Conservation (phyloP, 1,139 yeast genomes). For the Debaryomycetaceae sp. region DNA sequence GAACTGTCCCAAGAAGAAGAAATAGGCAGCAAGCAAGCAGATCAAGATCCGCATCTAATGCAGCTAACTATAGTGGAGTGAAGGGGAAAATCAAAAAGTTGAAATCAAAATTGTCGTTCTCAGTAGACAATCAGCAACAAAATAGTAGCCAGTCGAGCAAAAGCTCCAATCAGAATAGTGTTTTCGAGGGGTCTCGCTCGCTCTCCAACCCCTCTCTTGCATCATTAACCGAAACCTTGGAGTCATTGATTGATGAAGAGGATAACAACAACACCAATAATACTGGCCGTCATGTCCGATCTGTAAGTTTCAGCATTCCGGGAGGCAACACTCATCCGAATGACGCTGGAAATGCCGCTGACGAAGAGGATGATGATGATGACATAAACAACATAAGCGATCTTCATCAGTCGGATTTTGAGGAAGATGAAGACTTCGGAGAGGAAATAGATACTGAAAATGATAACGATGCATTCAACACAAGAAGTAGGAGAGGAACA, state of each 20-base stretch:
- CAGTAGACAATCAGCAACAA: neutral
- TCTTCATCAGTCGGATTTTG: slow-evolving; percentile 37
- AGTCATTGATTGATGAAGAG: neutral
- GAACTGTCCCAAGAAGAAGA: slow-evolving; percentile 74
- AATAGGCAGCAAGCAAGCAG: slow-evolving; percentile 13
- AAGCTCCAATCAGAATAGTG: neutral
- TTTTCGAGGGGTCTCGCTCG: slow-evolving; percentile 13
- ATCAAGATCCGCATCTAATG: slow-evolving; percentile 14
- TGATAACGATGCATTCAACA: slow-evolving; percentile 6
- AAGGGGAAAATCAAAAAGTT: slow-evolving; percentile 20
- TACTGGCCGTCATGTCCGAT: neutral
- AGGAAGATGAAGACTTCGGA: slow-evolving; percentile 26
- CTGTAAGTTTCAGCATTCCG: neutral
- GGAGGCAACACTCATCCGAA: neutral
- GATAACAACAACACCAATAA: neutral
- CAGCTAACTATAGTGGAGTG: slow-evolving; percentile 10
- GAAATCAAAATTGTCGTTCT: slow-evolving; percentile 12
- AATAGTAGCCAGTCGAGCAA: neutral
- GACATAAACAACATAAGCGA: slow-evolving; percentile 31
- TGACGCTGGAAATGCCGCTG: slow-evolving; percentile 5
- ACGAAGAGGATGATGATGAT: slow-evolving; percentile 17
- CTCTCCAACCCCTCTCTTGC: slow-evolving; percentile 10
- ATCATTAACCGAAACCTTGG: neutral
- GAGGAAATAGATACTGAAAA: slow-evolving; percentile 16
- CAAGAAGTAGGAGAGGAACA: slow-evolving; percentile 7